These are phyloP conservation scores for Cruciata laevipes DNA, from an alignment of 257 asterid genomes.

Conservation along the genomic window DNA sequence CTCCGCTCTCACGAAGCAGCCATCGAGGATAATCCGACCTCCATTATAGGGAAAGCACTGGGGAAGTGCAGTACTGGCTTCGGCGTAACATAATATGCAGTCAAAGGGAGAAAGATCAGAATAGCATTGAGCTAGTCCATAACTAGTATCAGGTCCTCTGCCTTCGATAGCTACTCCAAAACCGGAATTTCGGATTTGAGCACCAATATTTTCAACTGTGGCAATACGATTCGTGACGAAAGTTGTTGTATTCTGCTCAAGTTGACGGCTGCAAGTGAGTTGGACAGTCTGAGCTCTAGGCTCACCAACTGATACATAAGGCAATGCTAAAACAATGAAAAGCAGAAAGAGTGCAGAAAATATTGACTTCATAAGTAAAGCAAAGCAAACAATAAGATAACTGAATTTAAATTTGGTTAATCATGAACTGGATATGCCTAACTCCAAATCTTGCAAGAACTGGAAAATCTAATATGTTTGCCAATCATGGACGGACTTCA, in stretches of 20 bases:
- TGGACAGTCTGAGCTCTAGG: constrained; percentile 52
- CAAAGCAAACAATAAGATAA: too few species aligned
- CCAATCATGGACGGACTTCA: too few species aligned
- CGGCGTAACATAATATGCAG: constrained; percentile 65
- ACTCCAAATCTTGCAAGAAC: too few species aligned
- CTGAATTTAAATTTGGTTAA: too few species aligned
- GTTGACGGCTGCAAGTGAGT: constrained; percentile 40
- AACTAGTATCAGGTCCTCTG: constrained; percentile 46
- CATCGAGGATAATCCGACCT: constrained; percentile 68
- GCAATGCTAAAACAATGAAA: constrained; percentile 29
- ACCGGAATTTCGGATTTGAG: constrained; percentile 46
- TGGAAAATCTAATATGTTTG: too few species aligned
- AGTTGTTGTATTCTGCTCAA: constrained; percentile 39
- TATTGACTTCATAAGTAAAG: constrained; percentile 21
- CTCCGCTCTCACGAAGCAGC: constrained; percentile 77
- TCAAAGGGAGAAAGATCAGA: constrained; percentile 73
- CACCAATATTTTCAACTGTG: constrained; percentile 60
- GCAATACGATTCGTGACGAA: constrained; percentile 53
- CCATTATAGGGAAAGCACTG: constrained; percentile 60
- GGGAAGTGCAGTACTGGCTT: constrained; percentile 65
- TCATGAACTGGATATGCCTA: too few species aligned
- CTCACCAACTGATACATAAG: constrained; percentile 33
- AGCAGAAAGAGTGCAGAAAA: constrained; percentile 4
- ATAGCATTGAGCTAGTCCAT: constrained; percentile 69
- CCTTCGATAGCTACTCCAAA: constrained; percentile 46